Conservation (phyloP, 139 green algal species). For the Ostreobium quekettii region DNA sequence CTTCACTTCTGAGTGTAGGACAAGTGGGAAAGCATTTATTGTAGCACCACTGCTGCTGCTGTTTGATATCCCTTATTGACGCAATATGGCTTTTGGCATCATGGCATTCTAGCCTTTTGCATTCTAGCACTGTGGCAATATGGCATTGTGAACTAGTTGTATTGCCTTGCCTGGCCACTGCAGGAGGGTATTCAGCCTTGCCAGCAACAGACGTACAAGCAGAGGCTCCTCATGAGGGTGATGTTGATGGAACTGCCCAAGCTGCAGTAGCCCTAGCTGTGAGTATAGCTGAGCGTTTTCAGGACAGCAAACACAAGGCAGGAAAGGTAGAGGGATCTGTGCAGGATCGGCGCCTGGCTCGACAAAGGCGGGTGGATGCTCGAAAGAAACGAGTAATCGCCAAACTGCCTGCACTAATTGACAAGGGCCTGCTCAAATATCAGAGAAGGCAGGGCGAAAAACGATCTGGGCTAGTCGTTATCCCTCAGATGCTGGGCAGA, state of each 20-base stretch:
- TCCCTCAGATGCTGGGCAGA: slow-evolving; percentile 6
- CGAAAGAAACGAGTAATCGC: neutral
- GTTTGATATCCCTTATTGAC: neutral
- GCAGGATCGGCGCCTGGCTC: neutral
- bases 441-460: neutral
- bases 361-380: neutral
- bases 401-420: neutral
- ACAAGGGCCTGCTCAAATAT: neutral
- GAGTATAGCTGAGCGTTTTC: neutral
- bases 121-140: neutral
- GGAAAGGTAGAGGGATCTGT: neutral
- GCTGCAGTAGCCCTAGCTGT: neutral
- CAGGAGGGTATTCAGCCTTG: too few species aligned
- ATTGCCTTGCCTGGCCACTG: too few species aligned
- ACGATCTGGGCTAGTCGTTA: neutral
- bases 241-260: too few species aligned
- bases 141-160: neutral
- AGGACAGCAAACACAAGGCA: neutral
- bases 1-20: too few species aligned
- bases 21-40: too few species aligned
- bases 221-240: too few species aligned
- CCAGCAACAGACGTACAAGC: too few species aligned
- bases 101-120: neutral
- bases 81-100: neutral
- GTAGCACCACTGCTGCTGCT: neutral